Conservation (phyloP, 2,329 filamentous ascomycete species). For the Pyrenochaeta sp. region DNA sequence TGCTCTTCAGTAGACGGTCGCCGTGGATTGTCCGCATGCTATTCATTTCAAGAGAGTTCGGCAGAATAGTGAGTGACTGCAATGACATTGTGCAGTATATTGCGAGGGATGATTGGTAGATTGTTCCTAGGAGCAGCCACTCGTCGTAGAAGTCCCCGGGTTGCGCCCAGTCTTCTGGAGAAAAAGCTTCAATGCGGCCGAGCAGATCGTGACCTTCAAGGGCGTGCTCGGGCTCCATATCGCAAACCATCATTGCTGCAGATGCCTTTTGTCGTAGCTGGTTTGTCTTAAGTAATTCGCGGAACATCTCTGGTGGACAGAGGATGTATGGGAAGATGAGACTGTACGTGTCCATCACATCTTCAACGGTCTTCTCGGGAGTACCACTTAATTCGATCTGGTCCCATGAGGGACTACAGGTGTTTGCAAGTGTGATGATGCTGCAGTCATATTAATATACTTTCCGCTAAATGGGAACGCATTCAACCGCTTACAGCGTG, state of each 20-base stretch:
- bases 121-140: conserved; percentile 33
- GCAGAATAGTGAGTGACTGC: conserved; percentile 30
- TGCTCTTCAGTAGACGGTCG: conserved; percentile 13
- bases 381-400: conserved; percentile 32
- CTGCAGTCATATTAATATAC: conserved; percentile 16
- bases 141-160: conserved; percentile 27
- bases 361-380: conserved; percentile 16
- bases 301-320: conserved; percentile 35
- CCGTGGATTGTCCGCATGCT: conserved; percentile 24
- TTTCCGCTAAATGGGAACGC: too few relatives aligned
- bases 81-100: conserved; percentile 42
- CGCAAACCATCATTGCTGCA: conserved; percentile 8
- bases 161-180: conserved; percentile 38
- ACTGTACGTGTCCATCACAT: conserved; percentile 30
- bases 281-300: conserved; percentile 34
- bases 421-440: conserved; percentile 35
- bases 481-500: conserved; percentile 28
- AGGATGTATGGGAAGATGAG: conserved; percentile 40
- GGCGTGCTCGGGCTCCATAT: conserved; percentile 14
- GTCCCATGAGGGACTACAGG: conserved; percentile 34
- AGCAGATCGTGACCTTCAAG: conserved; percentile 32
- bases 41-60: conserved; percentile 23
- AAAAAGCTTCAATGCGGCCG: conserved; percentile 30
- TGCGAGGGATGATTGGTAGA: conserved; percentile 34
- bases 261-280: conserved; percentile 28